Evolutionary conservation across 2,329 filamentous ascomycete genomes (phyloP), one percentile per base, ranked within the genome.

Genomic region (Emydomyces testavorans): DNA sequence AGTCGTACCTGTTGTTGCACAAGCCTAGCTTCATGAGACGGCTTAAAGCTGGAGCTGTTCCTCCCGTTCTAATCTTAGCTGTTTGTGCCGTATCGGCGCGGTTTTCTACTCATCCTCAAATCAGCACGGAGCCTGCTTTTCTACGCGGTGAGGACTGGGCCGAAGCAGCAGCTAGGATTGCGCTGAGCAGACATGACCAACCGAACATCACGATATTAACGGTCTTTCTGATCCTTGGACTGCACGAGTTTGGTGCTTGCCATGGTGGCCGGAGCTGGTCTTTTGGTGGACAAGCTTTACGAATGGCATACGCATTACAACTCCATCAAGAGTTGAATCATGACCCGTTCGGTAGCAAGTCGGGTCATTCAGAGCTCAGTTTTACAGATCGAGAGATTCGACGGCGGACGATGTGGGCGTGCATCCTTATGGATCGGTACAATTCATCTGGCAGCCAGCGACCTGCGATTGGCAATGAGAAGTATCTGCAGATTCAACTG

Each of bases 21-120:
- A 96, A 95, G 62, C 90, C 92, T 31, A 96, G 89, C 62, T 96
- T 93, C 63, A 94, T 96, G 84, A 78, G 89, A 51, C 87, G 87
- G 46, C 53, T 62, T 53, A 86, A 83, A 58, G 76, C 81, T 50
- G 83, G 85, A 24, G 82, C 82, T 1, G 72, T 96, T 10, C 90
- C 92, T 0, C 92, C 92, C 0, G 90, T 96, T 8, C 71, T 98
- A 11, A 80, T 93, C 46, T 75, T 98, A n/a, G 87, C 90, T 5
- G 85, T 98, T 7, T 96, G 92, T 65, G 90, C 90, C 18, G 81
- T 96, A 37, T 86, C 92, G n/a, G 90, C 90, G 32, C 82, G 92
- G 34, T 98, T 96, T 62, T 94, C 90, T 1, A 85, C 80, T 16
- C 90, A 94, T 62, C 87, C 90, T 0, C 81, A 82, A 58, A 74